Base-by-base conservation (phyloP, 2,329 filamentous ascomycete genomes). In the Chaetoscypha palmicola region DNA sequence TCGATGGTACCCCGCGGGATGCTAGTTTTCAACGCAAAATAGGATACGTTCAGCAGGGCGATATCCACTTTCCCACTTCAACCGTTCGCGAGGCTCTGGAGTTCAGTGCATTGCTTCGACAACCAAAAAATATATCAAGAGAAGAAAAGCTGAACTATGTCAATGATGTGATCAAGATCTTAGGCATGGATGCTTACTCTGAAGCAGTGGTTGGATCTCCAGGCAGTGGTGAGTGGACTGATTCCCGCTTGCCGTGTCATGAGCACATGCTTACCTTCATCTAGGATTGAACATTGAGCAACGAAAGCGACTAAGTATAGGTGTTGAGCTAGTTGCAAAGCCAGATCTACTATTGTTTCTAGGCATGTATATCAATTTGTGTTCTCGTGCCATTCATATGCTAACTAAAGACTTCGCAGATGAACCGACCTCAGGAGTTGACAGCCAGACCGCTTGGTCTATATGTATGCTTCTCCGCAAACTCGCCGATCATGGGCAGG, bases 181-280 rank as follows among this genome's bases (percentile, higher is more conserved):
- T 94, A 19, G 86, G 89, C 30, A 94, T 95, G 86, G 73, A 87
- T 51, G 79, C 86, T 43, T 94, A 92, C 55, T 86, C 88, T 12
- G 88, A 94, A 62, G 89, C 89, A n/a, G 73, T 95, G 34, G 86
- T 95, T 41, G 89, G 89, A 72, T 82, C 92, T 28, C 86, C 86
- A 2, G 88, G 89, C 47, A 86, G 92, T 7, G 24, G 24, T 28
- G 50, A 21, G 35, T 24, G 7, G 4, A 24, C 12, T 19, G 20
- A 24, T 10, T 37, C 20, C 16, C 12, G 20, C 24, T 14, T 16
- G 20, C 20, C 24, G 3, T n/a, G 12, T 21, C 14, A n/a, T n/a
- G n/a, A 5, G 14, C 16, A 5, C 16, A 14, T 33, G 31, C 31
- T 33, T 9, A 33, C 16, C 14, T 5, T 33, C 31, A 10, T 16